Percentiles rank a stretch among this genome's conserved stretches.
Evolutionary conservation across 495 filamentous ascomycete genomes (phyloP).

Genomic region (Oidiodendron maius): DNA sequence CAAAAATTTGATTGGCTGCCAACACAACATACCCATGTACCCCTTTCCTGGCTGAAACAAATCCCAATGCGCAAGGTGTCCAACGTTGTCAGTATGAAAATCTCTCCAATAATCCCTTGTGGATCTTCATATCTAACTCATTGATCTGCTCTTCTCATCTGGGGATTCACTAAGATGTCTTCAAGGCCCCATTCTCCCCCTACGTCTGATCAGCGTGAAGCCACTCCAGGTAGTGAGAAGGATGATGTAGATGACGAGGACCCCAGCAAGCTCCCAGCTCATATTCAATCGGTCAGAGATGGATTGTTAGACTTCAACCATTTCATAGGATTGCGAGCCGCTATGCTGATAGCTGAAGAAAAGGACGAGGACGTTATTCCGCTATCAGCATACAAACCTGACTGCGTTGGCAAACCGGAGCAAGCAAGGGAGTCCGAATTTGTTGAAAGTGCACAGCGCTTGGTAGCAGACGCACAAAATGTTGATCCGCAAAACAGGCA

Average conservation of each 20-base stretch:
- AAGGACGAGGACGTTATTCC: constrained; percentile 1
- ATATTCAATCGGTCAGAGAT: background rate
- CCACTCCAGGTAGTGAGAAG: no score
- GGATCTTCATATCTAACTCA: no score
- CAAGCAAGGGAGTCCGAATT: constrained; percentile 6
- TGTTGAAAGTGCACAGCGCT: constrained; percentile 1
- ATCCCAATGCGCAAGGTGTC: no score
- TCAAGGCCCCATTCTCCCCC: no score
- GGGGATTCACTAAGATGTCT: no score
- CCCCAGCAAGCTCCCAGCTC: background rate
- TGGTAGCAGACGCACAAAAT: background rate
- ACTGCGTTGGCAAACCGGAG: background rate
- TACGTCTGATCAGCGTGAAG: no score
- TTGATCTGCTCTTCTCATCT: no score
- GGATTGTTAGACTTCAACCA: constrained; percentile 3
- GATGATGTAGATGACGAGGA: background rate
- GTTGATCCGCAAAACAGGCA: background rate
- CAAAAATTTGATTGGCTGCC: no score
- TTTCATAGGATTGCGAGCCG: background rate
- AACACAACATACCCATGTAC: no score
- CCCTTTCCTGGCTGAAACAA: no score
- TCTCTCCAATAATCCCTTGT: no score
- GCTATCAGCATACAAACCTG: constrained; percentile 2
- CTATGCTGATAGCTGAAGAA: background rate
- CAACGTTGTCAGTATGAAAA: no score